These are phyloP conservation scores for Trapa incisa DNA, from an alignment of 345 rosid genomes.

Conservation along the genomic window DNA sequence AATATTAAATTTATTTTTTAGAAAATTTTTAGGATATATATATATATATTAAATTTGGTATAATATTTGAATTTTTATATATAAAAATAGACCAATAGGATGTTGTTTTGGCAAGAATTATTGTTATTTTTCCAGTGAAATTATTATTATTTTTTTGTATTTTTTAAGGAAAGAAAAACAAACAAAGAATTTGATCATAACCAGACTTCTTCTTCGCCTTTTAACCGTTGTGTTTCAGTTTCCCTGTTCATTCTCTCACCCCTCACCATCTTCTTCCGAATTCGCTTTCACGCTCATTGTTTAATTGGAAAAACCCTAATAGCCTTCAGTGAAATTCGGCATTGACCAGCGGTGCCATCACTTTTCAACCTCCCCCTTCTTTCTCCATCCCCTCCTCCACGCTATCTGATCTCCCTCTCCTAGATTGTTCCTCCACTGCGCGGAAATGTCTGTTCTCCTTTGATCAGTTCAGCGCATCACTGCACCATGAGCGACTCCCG, in stretches of 20 bases:
- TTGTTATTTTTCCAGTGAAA: no score
- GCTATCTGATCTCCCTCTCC: not conserved
- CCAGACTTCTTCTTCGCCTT: no score
- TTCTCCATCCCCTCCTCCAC: conserved; percentile 7
- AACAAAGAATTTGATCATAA: no score
- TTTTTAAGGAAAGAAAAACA: no score
- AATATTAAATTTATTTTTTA: no score
- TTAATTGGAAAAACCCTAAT: conserved; percentile 8
- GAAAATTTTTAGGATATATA: no score
- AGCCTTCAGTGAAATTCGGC: not conserved
- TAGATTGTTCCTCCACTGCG: not conserved
- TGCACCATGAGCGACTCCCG: conserved; percentile 58
- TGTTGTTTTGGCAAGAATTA: no score
- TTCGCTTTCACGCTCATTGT: not conserved
- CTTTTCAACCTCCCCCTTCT: conserved; percentile 1
- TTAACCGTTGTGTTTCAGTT: conserved; percentile 17
- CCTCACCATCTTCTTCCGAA: conserved; percentile 1
- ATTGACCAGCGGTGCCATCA: conserved; percentile 2
- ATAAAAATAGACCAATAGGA: no score
- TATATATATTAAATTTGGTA: no score
- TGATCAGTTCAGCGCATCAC: conserved; percentile 7
- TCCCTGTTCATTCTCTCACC: not conserved
- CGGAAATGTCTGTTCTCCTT: conserved; percentile 13
- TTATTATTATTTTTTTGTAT: no score
- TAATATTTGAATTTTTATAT: no score